A percentile compares a stretch with the other conserved stretches of the same genome.
These are phyloP conservation scores for Cyclocybe cylindracea DNA, from an alignment of 768 basidiomycete genomes.

Conservation along the genomic window DNA sequence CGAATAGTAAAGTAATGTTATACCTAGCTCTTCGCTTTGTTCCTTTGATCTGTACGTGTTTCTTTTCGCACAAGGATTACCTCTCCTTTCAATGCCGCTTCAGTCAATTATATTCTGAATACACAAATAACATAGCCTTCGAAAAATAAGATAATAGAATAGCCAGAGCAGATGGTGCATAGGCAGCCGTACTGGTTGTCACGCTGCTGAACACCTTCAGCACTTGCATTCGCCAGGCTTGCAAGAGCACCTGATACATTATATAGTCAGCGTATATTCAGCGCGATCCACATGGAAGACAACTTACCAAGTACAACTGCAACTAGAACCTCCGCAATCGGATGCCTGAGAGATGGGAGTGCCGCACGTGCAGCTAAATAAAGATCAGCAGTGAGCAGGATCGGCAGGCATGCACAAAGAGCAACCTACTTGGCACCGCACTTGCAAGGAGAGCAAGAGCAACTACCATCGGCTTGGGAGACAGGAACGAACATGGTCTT, in stretches of 20 bases:
- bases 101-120: no score
- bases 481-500: conserved; percentile 8
- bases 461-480: conserved; percentile 4
- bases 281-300: not conserved
- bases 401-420: not conserved
- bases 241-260: conserved; percentile 6
- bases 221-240: conserved; percentile 15
- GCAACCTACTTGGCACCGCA: conserved; percentile 3
- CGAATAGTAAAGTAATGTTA: no score
- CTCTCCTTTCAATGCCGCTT: no score
- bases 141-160: no score
- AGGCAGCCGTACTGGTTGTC: no score
- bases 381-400: not conserved
- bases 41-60: no score
- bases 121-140: not conserved
- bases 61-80: no score
- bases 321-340: conserved; percentile 5
- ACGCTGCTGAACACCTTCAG: not conserved
- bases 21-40: no score
- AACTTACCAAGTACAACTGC: conserved; percentile 12
- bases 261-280: not conserved
- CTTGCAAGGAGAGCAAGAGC: conserved; percentile 9
- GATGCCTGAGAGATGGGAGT: conserved; percentile 11
- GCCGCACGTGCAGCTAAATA: conserved; percentile 9
- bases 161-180: not conserved